These are phyloP conservation scores for Verticillium albo-atrum DNA, from an alignment of 2,329 filamentous ascomycete species.

Conservation along the genomic window DNA sequence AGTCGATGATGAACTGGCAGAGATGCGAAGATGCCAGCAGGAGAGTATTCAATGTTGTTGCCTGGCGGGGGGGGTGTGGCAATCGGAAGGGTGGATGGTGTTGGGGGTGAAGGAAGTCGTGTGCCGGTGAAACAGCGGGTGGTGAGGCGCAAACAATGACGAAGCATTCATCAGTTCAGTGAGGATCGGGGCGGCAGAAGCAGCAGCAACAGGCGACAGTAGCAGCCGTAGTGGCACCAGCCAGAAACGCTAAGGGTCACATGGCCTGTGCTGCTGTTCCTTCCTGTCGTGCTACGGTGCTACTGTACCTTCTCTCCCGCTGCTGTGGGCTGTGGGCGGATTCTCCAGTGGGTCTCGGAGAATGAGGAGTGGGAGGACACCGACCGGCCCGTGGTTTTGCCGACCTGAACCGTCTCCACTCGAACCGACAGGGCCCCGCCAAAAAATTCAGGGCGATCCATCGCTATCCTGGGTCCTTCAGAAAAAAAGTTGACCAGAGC, in stretches of 20 bases:
- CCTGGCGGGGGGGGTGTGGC: not conserved
- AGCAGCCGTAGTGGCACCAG: not conserved
- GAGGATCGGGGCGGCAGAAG: not conserved
- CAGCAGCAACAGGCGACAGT: not conserved
- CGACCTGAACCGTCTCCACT: not conserved
- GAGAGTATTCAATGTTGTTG: not conserved
- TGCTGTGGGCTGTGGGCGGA: not conserved
- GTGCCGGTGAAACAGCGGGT: conserved; percentile 3
- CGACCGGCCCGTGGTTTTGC: not conserved
- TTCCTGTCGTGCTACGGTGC: not conserved
- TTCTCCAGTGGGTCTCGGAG: not conserved
- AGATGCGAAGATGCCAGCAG: not conserved
- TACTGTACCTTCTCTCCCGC: not conserved
- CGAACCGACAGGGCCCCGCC: conserved; percentile 9
- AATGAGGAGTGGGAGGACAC: not conserved
- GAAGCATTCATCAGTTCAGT: conserved; percentile 11
- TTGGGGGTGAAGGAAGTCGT: not conserved
- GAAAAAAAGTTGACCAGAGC: conserved; percentile 4
- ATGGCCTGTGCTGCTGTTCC: conserved; percentile 12
- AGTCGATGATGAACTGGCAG: not conserved
- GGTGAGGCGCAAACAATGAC: conserved; percentile 22
- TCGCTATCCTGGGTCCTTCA: not conserved
- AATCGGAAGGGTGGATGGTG: not conserved
- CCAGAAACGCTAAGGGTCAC: not conserved
- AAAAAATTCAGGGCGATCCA: conserved; percentile 11